phyloP scores from a whole-genome alignment of 2,329 filamentous ascomycete species.

The Venturiaceae sp. region DNA sequence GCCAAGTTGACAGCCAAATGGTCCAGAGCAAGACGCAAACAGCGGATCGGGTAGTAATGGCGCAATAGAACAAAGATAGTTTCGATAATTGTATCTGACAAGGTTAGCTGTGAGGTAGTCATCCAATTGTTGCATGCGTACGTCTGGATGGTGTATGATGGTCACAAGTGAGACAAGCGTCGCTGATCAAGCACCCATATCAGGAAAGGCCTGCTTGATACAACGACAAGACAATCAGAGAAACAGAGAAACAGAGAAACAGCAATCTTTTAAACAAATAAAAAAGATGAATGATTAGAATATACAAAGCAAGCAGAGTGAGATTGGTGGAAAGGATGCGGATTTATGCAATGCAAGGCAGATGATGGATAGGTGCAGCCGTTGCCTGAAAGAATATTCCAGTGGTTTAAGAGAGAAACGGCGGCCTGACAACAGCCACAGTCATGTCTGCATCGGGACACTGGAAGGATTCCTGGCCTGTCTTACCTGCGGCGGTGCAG shows the following conservation, averaged over 20 bases:
- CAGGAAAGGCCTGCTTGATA: background rate
- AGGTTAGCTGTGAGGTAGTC: background rate
- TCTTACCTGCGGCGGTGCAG: background rate
- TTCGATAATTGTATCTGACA: background rate
- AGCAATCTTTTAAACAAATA: background rate
- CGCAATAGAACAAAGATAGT: background rate
- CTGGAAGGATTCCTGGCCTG: background rate
- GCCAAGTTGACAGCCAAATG: background rate
- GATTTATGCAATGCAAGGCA: background rate
- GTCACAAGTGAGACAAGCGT: slow-evolving; percentile 4
- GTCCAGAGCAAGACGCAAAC: background rate
- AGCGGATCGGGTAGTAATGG: background rate
- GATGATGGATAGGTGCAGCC: background rate
- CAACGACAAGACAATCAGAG: background rate
- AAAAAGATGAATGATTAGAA: background rate
- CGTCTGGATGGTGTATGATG: background rate
- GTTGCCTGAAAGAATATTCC: background rate
- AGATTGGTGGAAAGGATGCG: background rate
- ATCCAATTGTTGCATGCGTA: slow-evolving; percentile 3
- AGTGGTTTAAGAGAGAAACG: background rate
- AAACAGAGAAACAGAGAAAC: background rate
- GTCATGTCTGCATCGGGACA: background rate
- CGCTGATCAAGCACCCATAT: background rate
- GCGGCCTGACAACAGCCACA: background rate
- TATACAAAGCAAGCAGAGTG: background rate